Evolutionary conservation across 2,329 filamentous ascomycete genomes (phyloP), one percentile per base, ranked within the genome.

Genomic region (Fusarium temperatum): DNA sequence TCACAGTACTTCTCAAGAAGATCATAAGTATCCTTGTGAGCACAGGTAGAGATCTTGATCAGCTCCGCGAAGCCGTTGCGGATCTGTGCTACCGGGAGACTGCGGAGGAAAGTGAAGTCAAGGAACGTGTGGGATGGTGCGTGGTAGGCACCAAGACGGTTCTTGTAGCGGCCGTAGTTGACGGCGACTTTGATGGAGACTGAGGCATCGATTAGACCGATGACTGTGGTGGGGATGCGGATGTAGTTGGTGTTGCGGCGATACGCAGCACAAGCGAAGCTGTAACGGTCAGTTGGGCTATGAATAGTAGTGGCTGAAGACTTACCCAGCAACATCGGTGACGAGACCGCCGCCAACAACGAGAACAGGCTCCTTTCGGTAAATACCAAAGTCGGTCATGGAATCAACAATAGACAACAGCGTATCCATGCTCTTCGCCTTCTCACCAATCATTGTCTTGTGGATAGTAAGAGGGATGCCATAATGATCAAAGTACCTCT

Each of bases 111-210:
- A 22, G 86, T 88, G 80, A 93, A 94, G 80, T 94, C 92, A 51
- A 94, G 87, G 84, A 94, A 93, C 2, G 92, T 94, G 78, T 92
- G 90, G 54, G 89, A 86, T 0, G 92, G 92, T 1, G 92, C 91
- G 77, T 94, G 92, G 79, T 94, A 94, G 8, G 91, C 92, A 35
- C 91, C 91, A 1, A 94, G 87, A 18, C 91, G 87, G 83, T 94
- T 94, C 86, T 94, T 94, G 85, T 93, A 92, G 80, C 91, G 89
- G 79, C 90, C 91, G 77, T 93, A 93, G 84, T 94, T 94, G 77
- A 94, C 91, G 18, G 90, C 92, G n/a, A 94, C 92, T 80, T 94
- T 93, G 85, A 94, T 94, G 41, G 89, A 92, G 57, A 94, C 92
- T 24, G 90, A 92, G 7, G 92, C 92, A 78, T 94, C 92, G 68